Conservation (phyloP, 169 alveolate species). For the Cytauxzoon felis region DNA sequence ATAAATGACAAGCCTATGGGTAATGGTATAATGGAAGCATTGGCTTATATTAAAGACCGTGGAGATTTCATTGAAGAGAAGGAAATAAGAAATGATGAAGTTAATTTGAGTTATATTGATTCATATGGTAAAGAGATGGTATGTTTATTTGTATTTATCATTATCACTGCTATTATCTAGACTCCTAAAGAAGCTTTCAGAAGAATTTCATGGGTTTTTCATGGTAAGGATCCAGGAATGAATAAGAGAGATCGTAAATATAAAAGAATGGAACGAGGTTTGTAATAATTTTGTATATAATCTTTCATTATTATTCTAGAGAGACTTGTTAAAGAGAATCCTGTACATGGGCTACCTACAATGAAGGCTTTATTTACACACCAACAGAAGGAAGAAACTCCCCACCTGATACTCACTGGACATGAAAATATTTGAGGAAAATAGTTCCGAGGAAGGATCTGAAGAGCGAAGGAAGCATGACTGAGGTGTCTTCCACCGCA, state of each 20-base stretch:
- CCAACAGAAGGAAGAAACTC: conserved; percentile 62
- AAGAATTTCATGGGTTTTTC: conserved; percentile 70
- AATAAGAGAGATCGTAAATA: conserved; percentile 68
- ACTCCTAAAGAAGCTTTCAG: conserved; percentile 77
- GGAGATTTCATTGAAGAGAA: conserved; percentile 66
- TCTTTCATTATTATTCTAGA: conserved; percentile 7
- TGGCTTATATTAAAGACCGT: conserved; percentile 66
- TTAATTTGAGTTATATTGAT: conserved; percentile 63
- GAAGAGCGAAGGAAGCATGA: too few species aligned
- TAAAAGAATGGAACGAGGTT: conserved; percentile 68
- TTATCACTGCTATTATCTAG: conserved; percentile 10
- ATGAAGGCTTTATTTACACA: conserved; percentile 65
- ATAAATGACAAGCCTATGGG: conserved; percentile 62
- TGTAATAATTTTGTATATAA: not conserved
- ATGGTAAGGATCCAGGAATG: conserved; percentile 73
- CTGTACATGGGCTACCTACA: conserved; percentile 71
- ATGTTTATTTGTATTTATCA: not conserved
- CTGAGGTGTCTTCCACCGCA: too few species aligned
- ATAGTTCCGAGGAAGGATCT: too few species aligned
- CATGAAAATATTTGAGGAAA: not conserved
- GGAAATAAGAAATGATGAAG: conserved; percentile 60
- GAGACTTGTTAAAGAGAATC: conserved; percentile 57
- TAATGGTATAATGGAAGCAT: conserved; percentile 69
- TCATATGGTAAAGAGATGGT: conserved; percentile 67
- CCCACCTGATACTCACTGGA: conserved; percentile 58